Evolutionary conservation across 257 asterid genomes (phyloP), one percentile per base, ranked within the genome.

Genomic region (Rubia yunnanensis): DNA sequence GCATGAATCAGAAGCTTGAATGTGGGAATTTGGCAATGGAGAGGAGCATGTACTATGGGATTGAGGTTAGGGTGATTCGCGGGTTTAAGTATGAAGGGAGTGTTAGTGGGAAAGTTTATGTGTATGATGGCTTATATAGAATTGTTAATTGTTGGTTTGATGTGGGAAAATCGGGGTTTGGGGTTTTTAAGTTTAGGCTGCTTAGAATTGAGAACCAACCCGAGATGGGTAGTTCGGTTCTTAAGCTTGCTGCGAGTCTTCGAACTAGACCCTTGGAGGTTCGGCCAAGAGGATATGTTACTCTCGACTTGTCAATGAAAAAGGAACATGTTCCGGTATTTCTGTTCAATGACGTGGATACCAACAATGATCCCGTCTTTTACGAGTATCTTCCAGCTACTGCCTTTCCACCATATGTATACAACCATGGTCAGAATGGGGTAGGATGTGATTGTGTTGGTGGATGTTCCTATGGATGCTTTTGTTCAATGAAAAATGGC

Each of bases 31-130:
- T 89, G 76, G 97, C 92, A 0, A 26, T 89, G 81, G 98, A 89
- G 73, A 80, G 94, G 81, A 92, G 97, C 71, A 86, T 85, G 98
- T 59, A 66, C 59, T 87, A 92, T 41, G 95, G 86, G 2, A 74
- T 89, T 28, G 97, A 92, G 89, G 91, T 87, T 41, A 82, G 96
- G 41, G 98, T 92, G 11, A 82, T 92, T 38, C 88, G 97, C 1
- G 98, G 98, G 5, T 79, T 87, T 54, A 87, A 76, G 59, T 88
- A 88, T 14, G 89, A 89, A 63, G 94, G 92, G 5, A 78, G 91
- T 77, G 80, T 78, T 46, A 84, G 84, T 67, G 89, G 87, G 35
- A 87, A 87, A 66, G 89, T 89, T 5, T 92, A 87, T 70, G 97
- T 89, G 17, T 92, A 89, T 64, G 96, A 92, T 80, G 98, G 97